phyloP scores from a whole-genome alignment of 306 rosid species.

The Sechiopsis laciniata region DNA sequence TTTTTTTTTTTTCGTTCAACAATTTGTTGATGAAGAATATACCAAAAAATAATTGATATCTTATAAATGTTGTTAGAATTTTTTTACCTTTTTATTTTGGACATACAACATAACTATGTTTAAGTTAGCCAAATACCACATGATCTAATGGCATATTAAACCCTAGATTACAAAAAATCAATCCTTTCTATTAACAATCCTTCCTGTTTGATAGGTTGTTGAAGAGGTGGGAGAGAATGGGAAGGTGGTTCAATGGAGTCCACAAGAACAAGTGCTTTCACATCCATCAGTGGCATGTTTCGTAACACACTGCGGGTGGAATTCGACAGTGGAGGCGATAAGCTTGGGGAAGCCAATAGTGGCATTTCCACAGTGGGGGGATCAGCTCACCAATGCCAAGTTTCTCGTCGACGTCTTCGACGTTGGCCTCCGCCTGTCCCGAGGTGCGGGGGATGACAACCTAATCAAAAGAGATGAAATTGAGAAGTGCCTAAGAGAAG shows the following conservation, averaged over 20 bases:
- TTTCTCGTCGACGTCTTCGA: constrained; percentile 41
- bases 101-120: no score
- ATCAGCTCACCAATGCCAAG: constrained; percentile 49
- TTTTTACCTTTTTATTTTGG: no score
- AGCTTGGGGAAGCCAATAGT: constrained; percentile 40
- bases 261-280: constrained; percentile 33
- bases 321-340: constrained; percentile 49
- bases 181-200: no score
- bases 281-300: constrained; percentile 38
- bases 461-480: constrained; percentile 44
- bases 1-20: no score
- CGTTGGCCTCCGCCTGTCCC: constrained; percentile 41
- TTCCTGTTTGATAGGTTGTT: neutral
- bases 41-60: no score
- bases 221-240: constrained; percentile 25
- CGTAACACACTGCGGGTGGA: constrained; percentile 59
- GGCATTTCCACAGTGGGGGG: constrained; percentile 49
- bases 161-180: no score
- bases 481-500: constrained; percentile 41
- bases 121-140: no score
- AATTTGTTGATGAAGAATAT: no score
- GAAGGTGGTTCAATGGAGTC: constrained; percentile 36
- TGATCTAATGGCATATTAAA: no score
- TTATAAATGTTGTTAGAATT: no score
- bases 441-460: constrained; percentile 27